Conservation (phyloP, 176 grass and related monocot genomes). For the Otatea glauca region DNA sequence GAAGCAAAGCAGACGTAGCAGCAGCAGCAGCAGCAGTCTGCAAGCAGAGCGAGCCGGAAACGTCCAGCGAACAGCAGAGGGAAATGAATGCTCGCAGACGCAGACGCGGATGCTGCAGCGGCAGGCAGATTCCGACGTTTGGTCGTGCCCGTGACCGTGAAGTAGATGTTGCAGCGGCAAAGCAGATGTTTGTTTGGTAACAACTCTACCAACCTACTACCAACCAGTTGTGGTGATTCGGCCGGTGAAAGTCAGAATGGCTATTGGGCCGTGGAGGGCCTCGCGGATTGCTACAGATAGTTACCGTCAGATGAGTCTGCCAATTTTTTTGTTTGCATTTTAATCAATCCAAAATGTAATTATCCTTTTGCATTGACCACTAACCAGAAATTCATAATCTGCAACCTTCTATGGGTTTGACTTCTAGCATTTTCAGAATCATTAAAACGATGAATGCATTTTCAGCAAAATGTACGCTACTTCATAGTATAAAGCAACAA, state of each 20-base stretch:
- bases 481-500: background rate
- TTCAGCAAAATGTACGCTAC: background rate
- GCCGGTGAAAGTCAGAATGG: background rate
- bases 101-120: background rate
- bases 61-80: background rate
- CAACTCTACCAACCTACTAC: background rate
- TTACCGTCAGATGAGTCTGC: background rate
- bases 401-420: background rate
- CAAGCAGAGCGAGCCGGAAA: background rate
- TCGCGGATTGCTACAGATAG: background rate
- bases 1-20: background rate
- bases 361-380: background rate
- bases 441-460: background rate
- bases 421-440: background rate
- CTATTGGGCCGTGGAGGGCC: background rate
- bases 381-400: background rate
- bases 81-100: background rate
- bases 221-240: background rate
- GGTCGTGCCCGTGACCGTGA: conserved; percentile 3
- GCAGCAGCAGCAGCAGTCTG: background rate
- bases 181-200: background rate
- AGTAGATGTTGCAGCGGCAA: too few relatives aligned
- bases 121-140: conserved; percentile 12
- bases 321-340: background rate
- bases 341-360: background rate